Evolutionary conservation across 2,329 filamentous ascomycete genomes (phyloP), one percentile per base, ranked within the genome.

Genomic region (Diplodia scrobiculata): DNA sequence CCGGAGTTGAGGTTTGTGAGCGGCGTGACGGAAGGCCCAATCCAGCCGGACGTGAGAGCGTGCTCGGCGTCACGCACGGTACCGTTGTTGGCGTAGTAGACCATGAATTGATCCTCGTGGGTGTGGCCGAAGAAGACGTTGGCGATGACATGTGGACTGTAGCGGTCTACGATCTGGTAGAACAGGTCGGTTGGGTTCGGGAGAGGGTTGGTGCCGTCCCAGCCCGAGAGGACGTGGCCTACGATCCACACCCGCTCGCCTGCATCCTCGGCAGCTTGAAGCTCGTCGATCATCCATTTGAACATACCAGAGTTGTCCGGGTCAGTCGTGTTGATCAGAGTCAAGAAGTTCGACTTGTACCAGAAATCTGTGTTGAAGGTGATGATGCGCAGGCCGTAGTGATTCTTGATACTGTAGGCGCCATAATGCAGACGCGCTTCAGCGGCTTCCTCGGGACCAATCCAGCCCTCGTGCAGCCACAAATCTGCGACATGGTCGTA

Each of bases 391-490:
- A 85, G 73, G 13, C 83, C 83, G 51, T 82, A 79, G 32, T 84
- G 81, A 9, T 82, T 84, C 68, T 83, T 82, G 62, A 86, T 77
- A 0, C 81, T 83, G 71, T 86, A 87, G 0, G 80, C 84, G 13
- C 80, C 84, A 67, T 86, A 86, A 70, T 87, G 84, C 6, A 80
- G 74, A 2, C 79, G 74, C 2, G 84, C 84, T 70, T 84, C 71
- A 2, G 77, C 72, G 0, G 81, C 82, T 4, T 79, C 78, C 14
- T 75, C 69, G 11, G 73, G 72, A 67, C 80, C 78, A 59, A 87
- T 80, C 84, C 84, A 87, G 19, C 82, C 82, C 67, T 85, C 82
- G 66, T 86, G 80, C 68, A 82, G 76, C 84, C 84, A 86, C 0
- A 86, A 75, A 13, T 74, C 75, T n/a, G 84, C 78, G 17, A 86